phyloP scores from a whole-genome alignment of 345 rosid genomes.

The Xanthoceras sorbifolium region DNA sequence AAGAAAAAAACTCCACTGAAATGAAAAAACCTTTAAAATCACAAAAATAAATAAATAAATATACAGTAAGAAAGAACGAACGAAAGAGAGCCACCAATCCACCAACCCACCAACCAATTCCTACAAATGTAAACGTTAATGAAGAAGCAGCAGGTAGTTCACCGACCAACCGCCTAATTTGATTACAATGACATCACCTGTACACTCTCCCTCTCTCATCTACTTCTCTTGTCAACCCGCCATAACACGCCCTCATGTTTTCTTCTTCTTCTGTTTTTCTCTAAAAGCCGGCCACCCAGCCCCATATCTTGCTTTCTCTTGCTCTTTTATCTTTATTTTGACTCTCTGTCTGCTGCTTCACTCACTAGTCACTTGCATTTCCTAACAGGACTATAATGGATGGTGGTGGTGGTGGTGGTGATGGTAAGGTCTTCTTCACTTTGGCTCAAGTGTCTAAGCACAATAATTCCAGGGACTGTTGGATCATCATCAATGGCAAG shows the following conservation, averaged over 20 bases:
- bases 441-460: conserved; percentile 71
- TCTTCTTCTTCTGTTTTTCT: neutral
- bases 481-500: conserved; percentile 73
- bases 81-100: neutral
- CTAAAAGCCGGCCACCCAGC: neutral
- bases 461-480: conserved; percentile 54
- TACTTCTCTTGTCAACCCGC: neutral
- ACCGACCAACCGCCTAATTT: neutral
- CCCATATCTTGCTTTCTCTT: neutral
- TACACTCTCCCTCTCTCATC: neutral
- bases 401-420: conserved; percentile 43
- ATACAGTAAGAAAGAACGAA: too few species aligned
- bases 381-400: conserved; percentile 33
- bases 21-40: neutral
- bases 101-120: neutral
- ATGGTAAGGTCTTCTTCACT: too few species aligned
- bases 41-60: neutral
- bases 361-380: neutral
- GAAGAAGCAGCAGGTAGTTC: neutral
- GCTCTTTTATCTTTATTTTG: too few species aligned
- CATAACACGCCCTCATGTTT: neutral
- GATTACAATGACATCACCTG: neutral
- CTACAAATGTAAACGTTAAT: neutral
- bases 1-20: too few species aligned
- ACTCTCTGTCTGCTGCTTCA: too few species aligned